Base-by-base conservation (phyloP, 2,329 filamentous ascomycete genomes). In the Monosporascus sp. region DNA sequence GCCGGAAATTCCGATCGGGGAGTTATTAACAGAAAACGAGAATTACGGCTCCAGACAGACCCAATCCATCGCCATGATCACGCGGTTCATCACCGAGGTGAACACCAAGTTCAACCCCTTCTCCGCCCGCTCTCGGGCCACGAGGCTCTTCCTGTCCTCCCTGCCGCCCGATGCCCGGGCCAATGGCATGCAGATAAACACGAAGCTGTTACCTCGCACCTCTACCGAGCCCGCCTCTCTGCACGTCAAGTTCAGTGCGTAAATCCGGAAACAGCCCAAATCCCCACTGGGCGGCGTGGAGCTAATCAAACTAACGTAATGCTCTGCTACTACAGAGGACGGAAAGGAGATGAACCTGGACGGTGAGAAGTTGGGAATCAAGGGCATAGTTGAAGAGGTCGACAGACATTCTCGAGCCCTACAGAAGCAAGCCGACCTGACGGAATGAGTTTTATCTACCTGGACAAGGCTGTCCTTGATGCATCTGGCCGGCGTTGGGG, bases 21-120 rank as follows among this genome's bases (percentile, higher is more conserved):
- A 11, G 11, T 44, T 49, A 43, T 44, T 36, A 38, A 16, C 31
- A 34, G 9, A 31, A 7, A 46, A 27, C 19, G 45, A 51, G 49
- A 51, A 34, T 34, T 34, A 34, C 31, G 9, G 31, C 20, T 24
- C 43, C 24, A 34, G 19, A 26, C 27, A 27, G 34, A 55, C 46
- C 50, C 58, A 48, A 55, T n/a, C 68, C 78, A 70, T 50, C 55
- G 60, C 48, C 44, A 94, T 94, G 90, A 90, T 94, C 57, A 93
- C 89, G 55, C 85, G 86, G 69, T 94, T 90, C 77, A 83, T 95
- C 71, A 93, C 91, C 70, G 84, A 91, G 70, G 85, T 97, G 65
- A 85, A 91, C 65, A 87, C 91, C 60, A 85, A 84, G 70, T 97
- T 97, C 84, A 96, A 96, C 74, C 93, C 94, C 40, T 97, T 97